phyloP scores from a whole-genome alignment of 257 asterid genomes.

The Solanum peruvianum region DNA sequence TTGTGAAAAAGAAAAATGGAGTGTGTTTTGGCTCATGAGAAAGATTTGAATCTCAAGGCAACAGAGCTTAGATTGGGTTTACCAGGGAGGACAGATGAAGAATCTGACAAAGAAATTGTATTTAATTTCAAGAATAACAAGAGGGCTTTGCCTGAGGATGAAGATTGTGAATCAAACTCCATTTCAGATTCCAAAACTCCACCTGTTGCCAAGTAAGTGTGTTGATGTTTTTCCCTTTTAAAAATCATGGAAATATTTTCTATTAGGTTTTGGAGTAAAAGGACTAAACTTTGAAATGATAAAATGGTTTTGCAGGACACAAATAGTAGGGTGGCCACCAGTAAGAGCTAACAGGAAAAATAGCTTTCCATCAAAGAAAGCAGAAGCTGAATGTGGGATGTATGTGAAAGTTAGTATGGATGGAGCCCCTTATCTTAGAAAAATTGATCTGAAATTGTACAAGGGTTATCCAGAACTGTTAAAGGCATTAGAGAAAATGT shows the following conservation, averaged over 20 bases:
- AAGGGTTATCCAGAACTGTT: slow-evolving; percentile 44
- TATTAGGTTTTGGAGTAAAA: neutral
- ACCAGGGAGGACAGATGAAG: slow-evolving; percentile 40
- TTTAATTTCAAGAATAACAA: slow-evolving; percentile 22
- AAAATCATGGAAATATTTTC: neutral
- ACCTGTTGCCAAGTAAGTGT: slow-evolving; percentile 51
- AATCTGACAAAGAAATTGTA: neutral
- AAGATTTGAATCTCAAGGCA: slow-evolving; percentile 32
- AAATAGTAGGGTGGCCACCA: slow-evolving; percentile 66
- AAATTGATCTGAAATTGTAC: slow-evolving; percentile 60
- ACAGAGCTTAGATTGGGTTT: slow-evolving; percentile 53
- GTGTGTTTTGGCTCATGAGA: slow-evolving; percentile 10
- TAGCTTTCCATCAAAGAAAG: slow-evolving; percentile 16
- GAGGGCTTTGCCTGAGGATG: slow-evolving; percentile 32
- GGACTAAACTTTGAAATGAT: neutral
- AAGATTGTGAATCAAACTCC: slow-evolving; percentile 9
- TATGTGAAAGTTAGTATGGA: slow-evolving; percentile 87
- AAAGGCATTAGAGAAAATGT: slow-evolving; percentile 60
- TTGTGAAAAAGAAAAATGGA: slow-evolving; percentile 7
- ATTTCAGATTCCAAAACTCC: slow-evolving; percentile 15
- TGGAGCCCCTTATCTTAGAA: slow-evolving; percentile 80
- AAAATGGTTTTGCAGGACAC: slow-evolving; percentile 22
- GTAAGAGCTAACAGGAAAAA: slow-evolving; percentile 49
- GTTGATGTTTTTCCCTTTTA: neutral
- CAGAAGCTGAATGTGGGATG: slow-evolving; percentile 30